Evolutionary conservation across 345 rosid genomes (phyloP), one percentile per base, ranked within the genome.

Genomic region (Camelina hispida): DNA sequence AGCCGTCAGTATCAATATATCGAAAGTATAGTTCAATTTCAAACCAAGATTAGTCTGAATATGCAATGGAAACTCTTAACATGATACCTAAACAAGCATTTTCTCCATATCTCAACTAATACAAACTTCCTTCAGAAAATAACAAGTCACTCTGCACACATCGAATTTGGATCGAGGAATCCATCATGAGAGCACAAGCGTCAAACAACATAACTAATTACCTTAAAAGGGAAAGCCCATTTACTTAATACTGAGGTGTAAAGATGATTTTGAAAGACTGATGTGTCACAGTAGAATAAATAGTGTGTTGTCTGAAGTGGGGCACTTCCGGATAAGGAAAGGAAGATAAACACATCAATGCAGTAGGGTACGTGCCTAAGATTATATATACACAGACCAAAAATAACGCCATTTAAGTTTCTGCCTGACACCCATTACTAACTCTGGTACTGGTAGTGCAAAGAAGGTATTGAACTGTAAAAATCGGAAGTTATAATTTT

Each of bases 241-340:
- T 60, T 62, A 38, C 50, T 22, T 16, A 42, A 56, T 50, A n/a
- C 55, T 57, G 18, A 67, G 63, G 52, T 54, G 32, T 69, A 69
- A 44, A 44, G 20, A 76, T 34, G 43, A 54, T 34, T 62, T 44
- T 54, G 52, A 69, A 76, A 76, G 25, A 69, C 38, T 62, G 57
- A 43, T 69, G 65, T 69, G 70, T 56, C 71, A 64, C 68, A 66
- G 6, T 32, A 50, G 57, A 58, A 59, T 13, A 32, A 72, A 58
- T 47, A 71, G 62, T 58, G 69, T 59, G 59, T 78, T 72, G 68
- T 72, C 69, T 66, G 37, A 43, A 66, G 74, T 78, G 81, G 81
- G 78, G 52, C 78, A 72, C 51, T 78, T 66, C 64, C 5, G 15
- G 40, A 78, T 64, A 76, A 34, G 66, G 60, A 64, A 65, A 57